A percentile compares a stretch with the other conserved stretches of the same genome.
Conservation (phyloP, 2,329 filamentous ascomycete genomes). For the Trichoderma sp. region DNA sequence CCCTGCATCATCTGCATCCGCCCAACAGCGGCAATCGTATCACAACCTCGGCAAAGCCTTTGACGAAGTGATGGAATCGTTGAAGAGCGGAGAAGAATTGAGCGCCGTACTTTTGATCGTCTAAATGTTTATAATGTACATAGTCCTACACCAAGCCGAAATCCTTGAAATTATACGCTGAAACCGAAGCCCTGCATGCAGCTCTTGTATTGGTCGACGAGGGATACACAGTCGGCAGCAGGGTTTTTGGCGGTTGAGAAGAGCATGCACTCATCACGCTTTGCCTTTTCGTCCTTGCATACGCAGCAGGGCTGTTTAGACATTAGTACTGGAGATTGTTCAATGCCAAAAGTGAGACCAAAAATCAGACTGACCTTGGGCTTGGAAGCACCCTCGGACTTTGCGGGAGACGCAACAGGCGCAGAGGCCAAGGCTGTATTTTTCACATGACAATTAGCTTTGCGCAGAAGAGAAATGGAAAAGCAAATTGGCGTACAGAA, state of each 20-base stretch:
- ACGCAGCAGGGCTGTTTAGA: slow-evolving; percentile 86
- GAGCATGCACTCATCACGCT: slow-evolving; percentile 97
- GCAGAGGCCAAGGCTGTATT: slow-evolving; percentile 33
- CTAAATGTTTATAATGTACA: slow-evolving; percentile 32
- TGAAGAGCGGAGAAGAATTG: slow-evolving; percentile 15
- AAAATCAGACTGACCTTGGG: slow-evolving; percentile 45
- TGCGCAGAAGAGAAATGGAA: not conserved
- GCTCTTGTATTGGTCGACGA: slow-evolving; percentile 81
- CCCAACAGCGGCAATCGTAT: not conserved
- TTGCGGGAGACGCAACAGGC: slow-evolving; percentile 33
- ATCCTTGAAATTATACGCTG: slow-evolving; percentile 54
- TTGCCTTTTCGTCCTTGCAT: slow-evolving; percentile 91
- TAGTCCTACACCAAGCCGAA: slow-evolving; percentile 6
- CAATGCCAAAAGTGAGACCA: not conserved
- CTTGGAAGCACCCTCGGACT: slow-evolving; percentile 41
- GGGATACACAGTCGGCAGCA: slow-evolving; percentile 76
- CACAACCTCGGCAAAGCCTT: not conserved
- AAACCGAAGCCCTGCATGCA: slow-evolving; percentile 97
- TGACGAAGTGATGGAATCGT: not conserved
- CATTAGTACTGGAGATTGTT: not conserved
- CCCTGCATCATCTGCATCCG: not conserved
- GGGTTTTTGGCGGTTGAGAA: slow-evolving; percentile 86
- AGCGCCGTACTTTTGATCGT: slow-evolving; percentile 30
- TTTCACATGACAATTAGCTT: slow-evolving; percentile 25
- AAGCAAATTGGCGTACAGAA: slow-evolving; percentile 31